Conservation (phyloP, 345 rosid genomes). For the Balakata baccata region DNA sequence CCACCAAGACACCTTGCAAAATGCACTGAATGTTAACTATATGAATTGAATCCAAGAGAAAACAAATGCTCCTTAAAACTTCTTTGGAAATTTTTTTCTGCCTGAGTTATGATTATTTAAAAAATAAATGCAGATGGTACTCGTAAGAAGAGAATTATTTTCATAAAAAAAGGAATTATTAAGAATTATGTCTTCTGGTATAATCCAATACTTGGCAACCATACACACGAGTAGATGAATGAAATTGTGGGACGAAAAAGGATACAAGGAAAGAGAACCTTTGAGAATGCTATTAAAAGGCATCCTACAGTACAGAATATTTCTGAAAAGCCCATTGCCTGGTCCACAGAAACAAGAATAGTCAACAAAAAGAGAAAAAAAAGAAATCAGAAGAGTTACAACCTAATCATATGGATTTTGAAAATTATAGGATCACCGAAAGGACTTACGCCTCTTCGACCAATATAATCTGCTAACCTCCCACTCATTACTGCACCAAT, state of each 20-base stretch:
- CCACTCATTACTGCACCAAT: conserved; percentile 75
- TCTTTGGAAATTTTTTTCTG: not conserved
- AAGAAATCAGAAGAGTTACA: not conserved
- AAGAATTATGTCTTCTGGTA: too few species aligned
- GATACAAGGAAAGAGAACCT: conserved; percentile 33
- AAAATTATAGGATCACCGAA: not conserved
- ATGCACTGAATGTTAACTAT: conserved; percentile 6
- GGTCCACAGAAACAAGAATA: conserved; percentile 15
- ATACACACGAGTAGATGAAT: not conserved
- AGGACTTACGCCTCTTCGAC: conserved; percentile 61
- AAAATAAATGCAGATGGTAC: too few species aligned
- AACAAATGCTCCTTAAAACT: not conserved
- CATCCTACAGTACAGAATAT: conserved; percentile 64
- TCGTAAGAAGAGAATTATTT: too few species aligned
- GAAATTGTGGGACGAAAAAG: not conserved
- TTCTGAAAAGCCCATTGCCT: conserved; percentile 72
- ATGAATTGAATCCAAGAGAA: not conserved
- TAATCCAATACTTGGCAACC: too few species aligned
- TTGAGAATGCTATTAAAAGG: conserved; percentile 50
- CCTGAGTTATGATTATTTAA: not conserved
- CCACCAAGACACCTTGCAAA: conserved; percentile 50
- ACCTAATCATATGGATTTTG: not conserved
- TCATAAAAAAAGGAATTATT: too few species aligned
- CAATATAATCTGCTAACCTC: conserved; percentile 55
- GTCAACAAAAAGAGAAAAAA: not conserved